Evolutionary conservation across 768 basidiomycete species (phyloP).

Genomic region (Cubamyces lactineus): DNA sequence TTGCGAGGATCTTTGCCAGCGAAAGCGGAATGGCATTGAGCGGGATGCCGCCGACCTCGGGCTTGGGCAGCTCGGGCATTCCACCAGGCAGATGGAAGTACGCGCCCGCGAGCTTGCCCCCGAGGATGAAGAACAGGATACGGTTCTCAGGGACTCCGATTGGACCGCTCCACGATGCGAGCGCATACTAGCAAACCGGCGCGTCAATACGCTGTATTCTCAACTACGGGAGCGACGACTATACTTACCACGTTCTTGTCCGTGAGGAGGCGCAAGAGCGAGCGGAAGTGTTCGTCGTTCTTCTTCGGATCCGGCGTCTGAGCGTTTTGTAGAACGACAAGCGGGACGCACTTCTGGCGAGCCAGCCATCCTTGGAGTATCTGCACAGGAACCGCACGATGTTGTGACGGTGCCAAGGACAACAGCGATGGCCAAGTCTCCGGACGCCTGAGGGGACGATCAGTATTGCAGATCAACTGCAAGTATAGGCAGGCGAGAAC

Average conservation of each 20-base stretch:
- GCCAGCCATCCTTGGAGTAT: slow-evolving; percentile 53
- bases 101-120: slow-evolving; percentile 44
- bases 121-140: slow-evolving; percentile 50
- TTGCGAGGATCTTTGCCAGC: slow-evolving; percentile 8
- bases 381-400: slow-evolving; percentile 41
- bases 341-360: slow-evolving; percentile 38
- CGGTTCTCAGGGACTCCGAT: slow-evolving; percentile 47
- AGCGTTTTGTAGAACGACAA: slow-evolving; percentile 43
- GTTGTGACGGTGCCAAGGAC: slow-evolving; percentile 44
- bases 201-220: too few species aligned
- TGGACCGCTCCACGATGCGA: slow-evolving; percentile 52
- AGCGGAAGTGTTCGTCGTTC: slow-evolving; percentile 49
- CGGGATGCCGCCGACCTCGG: slow-evolving; percentile 1
- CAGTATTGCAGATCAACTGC: not conserved
- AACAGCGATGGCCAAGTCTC: slow-evolving; percentile 58
- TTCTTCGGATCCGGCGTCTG: slow-evolving; percentile 37
- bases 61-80: slow-evolving; percentile 53
- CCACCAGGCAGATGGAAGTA: slow-evolving; percentile 53
- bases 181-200: slow-evolving; percentile 47
- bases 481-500: slow-evolving; percentile 21
- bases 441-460: slow-evolving; percentile 42
- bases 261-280: slow-evolving; percentile 46
- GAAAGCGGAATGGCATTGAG: slow-evolving; percentile 14
- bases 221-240: not conserved
- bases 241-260: slow-evolving; percentile 50